These are phyloP conservation scores for Basidiobolus meristosporus DNA, from an alignment of 371 early-diverging fungal genomes.

Conservation along the genomic window DNA sequence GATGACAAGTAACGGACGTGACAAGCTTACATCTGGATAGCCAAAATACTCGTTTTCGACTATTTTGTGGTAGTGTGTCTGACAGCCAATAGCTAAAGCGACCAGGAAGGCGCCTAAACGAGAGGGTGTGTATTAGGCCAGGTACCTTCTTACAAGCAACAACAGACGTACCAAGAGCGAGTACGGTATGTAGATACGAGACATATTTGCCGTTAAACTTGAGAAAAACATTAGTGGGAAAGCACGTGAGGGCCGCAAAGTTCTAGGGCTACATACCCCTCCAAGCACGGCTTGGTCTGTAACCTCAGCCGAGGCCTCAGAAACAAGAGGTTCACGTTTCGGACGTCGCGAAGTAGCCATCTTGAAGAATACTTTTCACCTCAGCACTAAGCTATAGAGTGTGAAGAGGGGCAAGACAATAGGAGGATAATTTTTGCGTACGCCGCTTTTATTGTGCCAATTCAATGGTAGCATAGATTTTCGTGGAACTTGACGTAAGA, in stretches of 20 bases:
- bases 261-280: not conserved
- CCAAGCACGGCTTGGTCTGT: not conserved
- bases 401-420: too few relatives aligned
- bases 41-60: slow-evolving; percentile 59
- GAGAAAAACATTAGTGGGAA: not conserved
- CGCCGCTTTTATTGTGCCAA: too few relatives aligned
- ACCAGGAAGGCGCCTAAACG: slow-evolving; percentile 43
- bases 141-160: not conserved
- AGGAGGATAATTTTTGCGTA: too few relatives aligned
- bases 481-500: too few relatives aligned
- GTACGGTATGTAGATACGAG: slow-evolving; percentile 37
- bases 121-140: not conserved
- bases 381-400: too few relatives aligned
- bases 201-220: slow-evolving; percentile 38
- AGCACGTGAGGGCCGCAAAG: not conserved
- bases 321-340: too few relatives aligned
- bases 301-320: too few relatives aligned
- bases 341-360: too few relatives aligned
- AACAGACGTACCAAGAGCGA: slow-evolving; percentile 35
- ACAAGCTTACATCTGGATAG: slow-evolving; percentile 45
- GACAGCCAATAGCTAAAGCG: slow-evolving; percentile 42
- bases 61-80: slow-evolving; percentile 56
- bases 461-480: too few relatives aligned
- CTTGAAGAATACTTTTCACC: too few relatives aligned
- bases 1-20: too few relatives aligned